These are phyloP conservation scores for Trichophyton mentagrophytes DNA, from an alignment of 2,329 filamentous ascomycete species.

Conservation along the genomic window DNA sequence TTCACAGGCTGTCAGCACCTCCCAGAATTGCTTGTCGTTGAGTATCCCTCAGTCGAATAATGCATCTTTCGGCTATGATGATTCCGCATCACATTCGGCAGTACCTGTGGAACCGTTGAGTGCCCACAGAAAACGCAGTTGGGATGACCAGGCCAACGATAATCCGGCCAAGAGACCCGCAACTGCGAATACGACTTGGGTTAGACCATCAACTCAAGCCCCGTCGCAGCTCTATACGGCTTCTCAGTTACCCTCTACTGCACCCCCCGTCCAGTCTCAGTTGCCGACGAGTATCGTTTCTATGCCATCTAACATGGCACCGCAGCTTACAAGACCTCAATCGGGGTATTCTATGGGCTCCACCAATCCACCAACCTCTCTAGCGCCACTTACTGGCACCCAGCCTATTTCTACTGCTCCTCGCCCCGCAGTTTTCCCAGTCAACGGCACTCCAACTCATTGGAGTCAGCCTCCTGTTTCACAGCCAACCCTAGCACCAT, in stretches of 20 bases:
- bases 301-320: conserved; percentile 27
- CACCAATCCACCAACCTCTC: conserved; percentile 25
- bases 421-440: neutral
- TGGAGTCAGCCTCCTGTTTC: neutral
- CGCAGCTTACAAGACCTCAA: conserved; percentile 14
- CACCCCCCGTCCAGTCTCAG: conserved; percentile 29
- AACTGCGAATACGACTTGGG: neutral
- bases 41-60: neutral
- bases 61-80: neutral
- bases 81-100: neutral
- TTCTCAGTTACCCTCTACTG: conserved; percentile 14
- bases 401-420: neutral
- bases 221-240: conserved; percentile 14
- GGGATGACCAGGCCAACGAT: conserved; percentile 7
- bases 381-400: conserved; percentile 10
- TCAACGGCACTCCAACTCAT: neutral
- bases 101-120: conserved; percentile 16
- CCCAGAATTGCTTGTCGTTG: neutral
- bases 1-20: neutral
- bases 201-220: conserved; percentile 16
- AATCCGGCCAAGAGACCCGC: conserved; percentile 8
- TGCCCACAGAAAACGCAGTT: conserved; percentile 19
- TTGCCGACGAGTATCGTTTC: neutral
- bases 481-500: conserved; percentile 18
- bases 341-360: conserved; percentile 14